A percentile compares a stretch with the other conserved stretches of the same genome.
phyloP scores from a whole-genome alignment of 2,329 filamentous ascomycete species.

The Celoporthe dispersa region DNA sequence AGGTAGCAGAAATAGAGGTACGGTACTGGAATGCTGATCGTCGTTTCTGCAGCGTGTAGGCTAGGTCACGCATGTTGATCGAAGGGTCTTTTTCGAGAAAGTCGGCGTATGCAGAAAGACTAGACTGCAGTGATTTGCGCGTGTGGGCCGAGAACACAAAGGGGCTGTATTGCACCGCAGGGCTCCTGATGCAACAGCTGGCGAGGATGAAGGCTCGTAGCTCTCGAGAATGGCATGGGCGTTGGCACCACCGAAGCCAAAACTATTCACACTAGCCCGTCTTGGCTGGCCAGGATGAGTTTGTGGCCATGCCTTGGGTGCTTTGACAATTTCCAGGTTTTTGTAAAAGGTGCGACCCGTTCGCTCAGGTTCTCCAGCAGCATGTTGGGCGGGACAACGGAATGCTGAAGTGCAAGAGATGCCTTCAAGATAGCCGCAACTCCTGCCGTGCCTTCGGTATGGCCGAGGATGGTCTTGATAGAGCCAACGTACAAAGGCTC shows the following conservation, averaged over 20 bases:
- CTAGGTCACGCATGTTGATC: neutral
- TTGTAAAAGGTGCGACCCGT: slow-evolving; percentile 37
- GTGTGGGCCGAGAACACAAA: slow-evolving; percentile 34
- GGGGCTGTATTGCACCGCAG: slow-evolving; percentile 17
- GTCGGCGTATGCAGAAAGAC: neutral
- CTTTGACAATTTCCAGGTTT: slow-evolving; percentile 31
- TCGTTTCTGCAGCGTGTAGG: neutral
- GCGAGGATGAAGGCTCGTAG: neutral
- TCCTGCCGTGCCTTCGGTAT: slow-evolving; percentile 46
- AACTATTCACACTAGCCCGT: slow-evolving; percentile 31
- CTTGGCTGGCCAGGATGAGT: neutral
- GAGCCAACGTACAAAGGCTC: slow-evolving; percentile 37
- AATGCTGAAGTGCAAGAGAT: slow-evolving; percentile 42
- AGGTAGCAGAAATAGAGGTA: neutral
- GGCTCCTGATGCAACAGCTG: neutral
- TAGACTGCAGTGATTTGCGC: neutral
- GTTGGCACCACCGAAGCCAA: slow-evolving; percentile 26
- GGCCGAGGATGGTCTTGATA: slow-evolving; percentile 43
- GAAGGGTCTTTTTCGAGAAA: neutral
- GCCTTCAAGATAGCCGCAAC: slow-evolving; percentile 38
- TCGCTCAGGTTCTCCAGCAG: slow-evolving; percentile 42
- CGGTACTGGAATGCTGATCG: neutral
- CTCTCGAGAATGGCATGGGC: slow-evolving; percentile 17
- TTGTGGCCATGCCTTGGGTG: slow-evolving; percentile 30
- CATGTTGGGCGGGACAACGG: slow-evolving; percentile 41